A percentile compares a stretch with the other conserved stretches of the same genome.
phyloP scores from a whole-genome alignment of 768 basidiomycete species.

The Pleurotus tuoliensis region DNA sequence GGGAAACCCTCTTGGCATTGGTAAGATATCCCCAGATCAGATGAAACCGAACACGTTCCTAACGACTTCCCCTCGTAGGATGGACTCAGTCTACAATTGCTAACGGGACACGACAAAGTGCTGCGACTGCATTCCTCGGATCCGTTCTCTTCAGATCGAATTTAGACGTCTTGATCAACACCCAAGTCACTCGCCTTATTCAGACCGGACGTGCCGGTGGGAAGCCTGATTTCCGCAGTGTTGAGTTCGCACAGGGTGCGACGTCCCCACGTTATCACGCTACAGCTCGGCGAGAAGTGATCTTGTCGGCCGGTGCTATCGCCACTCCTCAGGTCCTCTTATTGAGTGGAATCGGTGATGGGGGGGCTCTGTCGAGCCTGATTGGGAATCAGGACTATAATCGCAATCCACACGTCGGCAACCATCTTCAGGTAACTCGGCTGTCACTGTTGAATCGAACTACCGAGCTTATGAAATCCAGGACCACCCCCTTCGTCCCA shows the following conservation, averaged over 20 bases:
- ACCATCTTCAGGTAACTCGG: too few relatives aligned
- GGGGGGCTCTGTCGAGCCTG: too few relatives aligned
- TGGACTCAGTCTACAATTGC: constrained; percentile 15
- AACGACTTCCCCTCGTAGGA: constrained; percentile 6
- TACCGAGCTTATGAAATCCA: constrained; percentile 16
- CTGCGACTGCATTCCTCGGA: constrained; percentile 22
- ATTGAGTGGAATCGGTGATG: too few relatives aligned
- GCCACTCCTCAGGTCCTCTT: too few relatives aligned
- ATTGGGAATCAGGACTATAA: too few relatives aligned
- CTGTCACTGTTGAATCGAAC: too few relatives aligned
- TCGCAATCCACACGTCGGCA: too few relatives aligned
- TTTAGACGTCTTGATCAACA: constrained; percentile 18
- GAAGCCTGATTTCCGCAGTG: constrained; percentile 11
- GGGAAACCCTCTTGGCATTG: too few relatives aligned
- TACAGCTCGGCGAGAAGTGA: too few relatives aligned
- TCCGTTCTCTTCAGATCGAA: constrained; percentile 18
- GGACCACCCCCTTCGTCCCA: constrained; percentile 15
- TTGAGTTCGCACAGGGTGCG: constrained; percentile 15
- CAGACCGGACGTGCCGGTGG: background rate
- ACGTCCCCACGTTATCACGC: background rate
- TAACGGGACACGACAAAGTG: constrained; percentile 15
- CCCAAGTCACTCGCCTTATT: constrained; percentile 15
- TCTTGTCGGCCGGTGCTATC: too few relatives aligned
- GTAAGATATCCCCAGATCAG: too few relatives aligned
- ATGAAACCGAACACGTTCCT: too few relatives aligned